Conservation (phyloP, 108 stramenopile species). For the Ochromonas danica region DNA sequence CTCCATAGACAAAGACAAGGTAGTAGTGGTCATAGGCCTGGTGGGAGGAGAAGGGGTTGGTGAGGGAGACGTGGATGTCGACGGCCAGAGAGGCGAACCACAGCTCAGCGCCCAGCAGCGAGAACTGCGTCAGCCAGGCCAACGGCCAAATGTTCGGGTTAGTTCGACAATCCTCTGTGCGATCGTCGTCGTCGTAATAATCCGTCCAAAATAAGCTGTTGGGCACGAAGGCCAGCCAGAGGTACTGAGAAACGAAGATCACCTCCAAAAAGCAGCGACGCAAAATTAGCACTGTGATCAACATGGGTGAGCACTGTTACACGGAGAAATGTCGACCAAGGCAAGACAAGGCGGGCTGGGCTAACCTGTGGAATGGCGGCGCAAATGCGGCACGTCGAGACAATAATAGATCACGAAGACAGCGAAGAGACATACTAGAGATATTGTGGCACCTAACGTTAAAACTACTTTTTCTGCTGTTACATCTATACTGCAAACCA, state of each 20-base stretch:
- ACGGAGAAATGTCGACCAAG: not conserved
- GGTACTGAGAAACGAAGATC: conserved; percentile 35
- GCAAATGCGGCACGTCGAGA: not conserved
- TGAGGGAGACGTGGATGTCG: conserved; percentile 23
- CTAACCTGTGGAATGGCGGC: not conserved
- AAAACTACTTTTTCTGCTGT: not conserved
- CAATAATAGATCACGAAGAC: not conserved
- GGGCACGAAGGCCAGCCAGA: conserved; percentile 22
- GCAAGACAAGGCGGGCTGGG: not conserved
- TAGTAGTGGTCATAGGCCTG: not conserved
- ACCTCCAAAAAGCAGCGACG: not conserved
- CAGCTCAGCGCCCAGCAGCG: conserved; percentile 21
- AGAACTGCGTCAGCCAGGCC: conserved; percentile 23
- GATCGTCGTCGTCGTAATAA: not conserved
- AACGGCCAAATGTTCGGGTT: conserved; percentile 19
- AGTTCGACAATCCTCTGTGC: not conserved
- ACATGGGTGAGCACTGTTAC: not conserved
- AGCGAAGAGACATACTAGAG: not conserved
- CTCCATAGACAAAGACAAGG: not conserved
- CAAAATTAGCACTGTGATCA: not conserved
- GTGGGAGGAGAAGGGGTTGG: conserved; percentile 6
- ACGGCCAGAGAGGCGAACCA: conserved; percentile 22
- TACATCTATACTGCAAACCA: not conserved
- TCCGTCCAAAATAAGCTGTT: conserved; percentile 20
- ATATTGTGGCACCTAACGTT: not conserved